Conservation (phyloP, 2,329 filamentous ascomycete species). For the Trichoderma endophyticum region DNA sequence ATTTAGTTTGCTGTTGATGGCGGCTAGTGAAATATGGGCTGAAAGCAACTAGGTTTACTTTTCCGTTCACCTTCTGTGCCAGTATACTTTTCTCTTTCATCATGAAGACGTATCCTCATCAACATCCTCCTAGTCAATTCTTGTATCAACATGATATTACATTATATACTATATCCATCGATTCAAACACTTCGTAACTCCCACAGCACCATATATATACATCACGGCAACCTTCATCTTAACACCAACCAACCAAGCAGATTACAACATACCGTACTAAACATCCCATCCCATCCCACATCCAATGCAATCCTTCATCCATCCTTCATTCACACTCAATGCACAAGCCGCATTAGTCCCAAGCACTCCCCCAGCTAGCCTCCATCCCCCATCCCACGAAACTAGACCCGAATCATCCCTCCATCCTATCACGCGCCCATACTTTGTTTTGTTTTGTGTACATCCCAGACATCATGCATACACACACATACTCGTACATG, state of each 20-base stretch:
- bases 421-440: not conserved
- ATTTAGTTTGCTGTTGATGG: not conserved
- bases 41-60: not conserved
- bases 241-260: not conserved
- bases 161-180: rapidly evolving
- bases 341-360: not conserved
- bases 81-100: not conserved
- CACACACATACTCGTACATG: not conserved
- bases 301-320: not conserved
- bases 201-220: not conserved
- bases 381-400: not conserved
- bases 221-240: not conserved
- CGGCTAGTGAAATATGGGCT: not conserved
- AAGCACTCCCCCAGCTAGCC: not conserved
- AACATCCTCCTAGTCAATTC: not conserved
- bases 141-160: not conserved
- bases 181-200: too few relatives aligned
- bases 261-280: not conserved
- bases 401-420: not conserved
- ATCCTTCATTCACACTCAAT: not conserved
- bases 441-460: not conserved
- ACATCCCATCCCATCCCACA: too few relatives aligned
- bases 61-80: not conserved
- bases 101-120: not conserved
- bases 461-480: not conserved